Base-by-base conservation (phyloP, 2,329 filamentous ascomycete genomes). In the Pseudocercospora vitis region DNA sequence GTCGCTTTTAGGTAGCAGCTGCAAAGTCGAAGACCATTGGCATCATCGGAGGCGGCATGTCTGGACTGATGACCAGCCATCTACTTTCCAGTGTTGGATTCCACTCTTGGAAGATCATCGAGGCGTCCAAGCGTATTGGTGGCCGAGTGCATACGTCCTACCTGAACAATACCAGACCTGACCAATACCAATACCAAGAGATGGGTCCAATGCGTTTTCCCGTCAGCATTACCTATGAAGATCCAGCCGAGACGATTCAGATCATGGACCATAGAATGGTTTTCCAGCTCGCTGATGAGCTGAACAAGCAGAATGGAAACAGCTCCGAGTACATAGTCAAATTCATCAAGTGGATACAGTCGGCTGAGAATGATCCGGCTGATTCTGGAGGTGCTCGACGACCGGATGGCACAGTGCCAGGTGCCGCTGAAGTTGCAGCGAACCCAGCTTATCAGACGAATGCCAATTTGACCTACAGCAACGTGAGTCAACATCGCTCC, bases 121-220 rank as follows among this genome's bases (percentile, higher is more conserved):
- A 88, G 66, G 80, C 81, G 0, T 78, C 77, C 4, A 68, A 81
- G 32, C 75, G 84, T 6, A 75, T 87, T 11, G 85, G 85, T 12
- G 84, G 84, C 3, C 79, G 85, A 16, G 78, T 87, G 0, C 81
- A 81, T 52, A 87, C 84, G 1, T 77, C 77, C 50, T 87, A 87
- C 50, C 75, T 87, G 1, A 77, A 78, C 2, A 80, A 78, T 3
- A 80, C 78, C 3, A 77, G 75, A 0, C 81, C 82, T 0, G 78
- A 79, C 16, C 76, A 86, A 56, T 86, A 87, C 63, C 82, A 83
- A 16, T 87, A 87, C 65, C 83, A 86, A 62, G 84, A 86, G 64
- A 79, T 80, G 81, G 84, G 84, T 0, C 81, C 83, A 0, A 86
- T 87, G 83, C 73, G 83, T 2, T 82, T 87, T 59, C 84, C 84